These are phyloP conservation scores for Lachnellula occidentalis DNA, from an alignment of 2,329 filamentous ascomycete genomes.

Conservation along the genomic window DNA sequence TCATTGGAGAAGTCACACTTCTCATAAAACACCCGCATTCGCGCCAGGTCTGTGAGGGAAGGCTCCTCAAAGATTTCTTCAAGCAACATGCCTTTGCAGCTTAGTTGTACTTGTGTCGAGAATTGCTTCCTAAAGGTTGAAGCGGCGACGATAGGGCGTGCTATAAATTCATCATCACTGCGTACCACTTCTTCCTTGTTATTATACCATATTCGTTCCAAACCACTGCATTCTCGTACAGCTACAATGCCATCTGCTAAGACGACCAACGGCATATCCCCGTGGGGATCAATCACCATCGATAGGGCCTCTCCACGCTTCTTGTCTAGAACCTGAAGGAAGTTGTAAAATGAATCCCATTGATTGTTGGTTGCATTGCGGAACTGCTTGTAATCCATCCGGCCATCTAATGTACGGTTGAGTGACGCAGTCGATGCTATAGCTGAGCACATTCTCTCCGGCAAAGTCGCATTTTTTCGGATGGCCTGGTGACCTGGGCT, in stretches of 20 bases:
- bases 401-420: constrained; percentile 54
- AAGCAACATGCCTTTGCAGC: constrained; percentile 61
- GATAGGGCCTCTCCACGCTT: constrained; percentile 77
- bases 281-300: constrained; percentile 65
- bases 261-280: constrained; percentile 75
- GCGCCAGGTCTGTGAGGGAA: constrained; percentile 62
- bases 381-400: constrained; percentile 72
- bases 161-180: constrained; percentile 49
- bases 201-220: constrained; percentile 75
- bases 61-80: constrained; percentile 71
- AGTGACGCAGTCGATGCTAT: constrained; percentile 65
- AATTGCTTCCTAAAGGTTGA: constrained; percentile 65
- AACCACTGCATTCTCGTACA: constrained; percentile 69
- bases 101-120: constrained; percentile 61
- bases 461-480: constrained; percentile 51
- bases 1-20: constrained; percentile 72
- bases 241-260: constrained; percentile 77
- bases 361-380: constrained; percentile 69
- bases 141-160: constrained; percentile 64
- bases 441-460: constrained; percentile 70
- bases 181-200: constrained; percentile 52
- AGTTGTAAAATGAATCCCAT: constrained; percentile 85
- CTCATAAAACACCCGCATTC: constrained; percentile 74
- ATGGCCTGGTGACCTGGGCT: constrained; percentile 40
- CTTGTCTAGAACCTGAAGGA: constrained; percentile 81